phyloP scores from a whole-genome alignment of 2,329 filamentous ascomycete genomes.

The Diaporthe ilicicola region DNA sequence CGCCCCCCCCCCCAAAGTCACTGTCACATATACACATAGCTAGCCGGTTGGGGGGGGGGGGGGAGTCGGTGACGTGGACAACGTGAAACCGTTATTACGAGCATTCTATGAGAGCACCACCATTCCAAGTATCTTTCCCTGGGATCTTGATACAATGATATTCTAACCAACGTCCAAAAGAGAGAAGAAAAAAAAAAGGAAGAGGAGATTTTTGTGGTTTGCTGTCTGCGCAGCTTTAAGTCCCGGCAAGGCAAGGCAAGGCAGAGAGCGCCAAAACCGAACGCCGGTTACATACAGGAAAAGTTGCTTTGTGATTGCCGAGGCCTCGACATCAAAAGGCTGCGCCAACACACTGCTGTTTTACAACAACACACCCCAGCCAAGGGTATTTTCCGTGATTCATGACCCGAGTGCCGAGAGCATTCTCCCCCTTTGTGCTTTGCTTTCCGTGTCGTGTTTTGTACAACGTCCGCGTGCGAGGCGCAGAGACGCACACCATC shows the following conservation, averaged over 20 bases:
- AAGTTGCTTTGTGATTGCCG: background rate
- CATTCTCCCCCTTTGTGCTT: background rate
- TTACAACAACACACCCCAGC: background rate
- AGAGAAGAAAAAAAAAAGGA: background rate
- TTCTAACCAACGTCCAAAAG: background rate
- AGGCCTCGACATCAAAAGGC: background rate
- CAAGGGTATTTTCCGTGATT: background rate
- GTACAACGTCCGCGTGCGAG: background rate
- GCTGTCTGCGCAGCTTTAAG: background rate
- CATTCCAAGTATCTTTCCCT: background rate
- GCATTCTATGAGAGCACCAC: slow-evolving; percentile 18
- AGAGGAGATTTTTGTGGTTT: slow-evolving; percentile 25
- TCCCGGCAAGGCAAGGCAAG: background rate
- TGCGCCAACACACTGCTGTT: background rate
- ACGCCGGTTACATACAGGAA: slow-evolving; percentile 27
- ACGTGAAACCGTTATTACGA: slow-evolving; percentile 24
- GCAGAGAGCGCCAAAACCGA: background rate
- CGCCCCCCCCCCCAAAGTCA: background rate
- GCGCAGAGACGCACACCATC: background rate
- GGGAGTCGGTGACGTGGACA: background rate
- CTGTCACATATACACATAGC: background rate
- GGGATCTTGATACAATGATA: slow-evolving; percentile 16
- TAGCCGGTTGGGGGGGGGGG: background rate
- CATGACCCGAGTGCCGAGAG: background rate
- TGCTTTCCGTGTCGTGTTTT: slow-evolving; percentile 14